Conservation (phyloP, 495 filamentous ascomycete species). For the Saxophila tyrrhenica region DNA sequence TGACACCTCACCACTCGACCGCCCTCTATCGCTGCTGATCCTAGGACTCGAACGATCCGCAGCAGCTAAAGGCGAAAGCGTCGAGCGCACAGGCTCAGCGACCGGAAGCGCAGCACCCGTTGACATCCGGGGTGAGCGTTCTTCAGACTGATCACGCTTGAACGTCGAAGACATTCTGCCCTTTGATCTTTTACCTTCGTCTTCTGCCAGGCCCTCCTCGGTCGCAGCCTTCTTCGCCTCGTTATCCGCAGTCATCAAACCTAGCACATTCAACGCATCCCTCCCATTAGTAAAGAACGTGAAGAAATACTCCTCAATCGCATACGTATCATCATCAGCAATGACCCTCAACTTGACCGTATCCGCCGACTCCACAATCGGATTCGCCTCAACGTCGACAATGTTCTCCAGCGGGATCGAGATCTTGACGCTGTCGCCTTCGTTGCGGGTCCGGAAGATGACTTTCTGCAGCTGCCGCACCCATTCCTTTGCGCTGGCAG, state of each 20-base stretch:
- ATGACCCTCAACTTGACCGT: conserved; percentile 89
- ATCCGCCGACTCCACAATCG: conserved; percentile 84
- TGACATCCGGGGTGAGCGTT: conserved; percentile 5
- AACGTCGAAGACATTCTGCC: neutral
- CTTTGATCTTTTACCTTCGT: neutral
- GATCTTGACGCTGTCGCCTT: conserved; percentile 94
- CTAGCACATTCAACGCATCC: conserved; percentile 72
- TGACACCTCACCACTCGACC: conserved; percentile 27
- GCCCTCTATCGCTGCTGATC: conserved; percentile 31
- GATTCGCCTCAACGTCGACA: conserved; percentile 84
- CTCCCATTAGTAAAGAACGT: conserved; percentile 83
- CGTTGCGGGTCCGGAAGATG: conserved; percentile 92
- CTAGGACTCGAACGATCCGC: conserved; percentile 32
- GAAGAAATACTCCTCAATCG: conserved; percentile 97
- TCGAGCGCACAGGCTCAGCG: conserved; percentile 7
- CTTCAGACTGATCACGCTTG: neutral
- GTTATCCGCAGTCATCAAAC: conserved; percentile 57
- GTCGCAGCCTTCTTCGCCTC: conserved; percentile 8
- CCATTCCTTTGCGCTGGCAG: conserved; percentile 89
- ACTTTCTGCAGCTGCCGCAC: conserved; percentile 88
- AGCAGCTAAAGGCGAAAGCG: conserved; percentile 3
- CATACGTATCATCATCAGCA: conserved; percentile 84
- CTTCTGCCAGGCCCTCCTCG: neutral
- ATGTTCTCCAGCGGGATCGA: conserved; percentile 79
- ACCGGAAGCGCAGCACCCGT: neutral